Percentiles rank a stretch among this genome's conserved stretches.
These are phyloP conservation scores for Curvularia sp. DNA, from an alignment of 2,329 filamentous ascomycete species.

Conservation along the genomic window DNA sequence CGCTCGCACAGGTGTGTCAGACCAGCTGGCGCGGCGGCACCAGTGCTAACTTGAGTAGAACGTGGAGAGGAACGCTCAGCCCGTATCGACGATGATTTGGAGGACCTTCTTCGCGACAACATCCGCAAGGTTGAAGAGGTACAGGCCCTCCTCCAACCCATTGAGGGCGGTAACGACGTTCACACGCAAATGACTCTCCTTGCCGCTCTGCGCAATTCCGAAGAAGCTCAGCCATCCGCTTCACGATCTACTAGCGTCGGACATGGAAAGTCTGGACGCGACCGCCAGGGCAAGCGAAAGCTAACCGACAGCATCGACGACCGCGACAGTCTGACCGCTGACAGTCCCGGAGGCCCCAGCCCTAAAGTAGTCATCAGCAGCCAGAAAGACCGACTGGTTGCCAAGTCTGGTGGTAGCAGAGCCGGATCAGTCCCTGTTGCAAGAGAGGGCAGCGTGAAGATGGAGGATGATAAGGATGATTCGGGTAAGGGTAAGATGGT, in stretches of 20 bases:
- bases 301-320: conserved; percentile 48
- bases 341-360: conserved; percentile 47
- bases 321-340: conserved; percentile 49
- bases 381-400: conserved; percentile 47
- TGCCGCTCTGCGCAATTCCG: conserved; percentile 55
- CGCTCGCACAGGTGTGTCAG: conserved; percentile 34
- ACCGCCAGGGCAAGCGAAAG: conserved; percentile 49
- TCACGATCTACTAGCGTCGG: conserved; percentile 48
- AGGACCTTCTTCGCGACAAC: conserved; percentile 56
- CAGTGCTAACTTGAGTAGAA: conserved; percentile 30
- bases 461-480: conserved; percentile 56
- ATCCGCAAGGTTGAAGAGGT: conserved; percentile 58
- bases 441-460: conserved; percentile 59
- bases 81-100: conserved; percentile 55
- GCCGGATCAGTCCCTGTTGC: conserved; percentile 55
- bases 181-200: conserved; percentile 56
- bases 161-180: conserved; percentile 51
- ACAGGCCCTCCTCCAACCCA: conserved; percentile 52
- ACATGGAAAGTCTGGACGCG: conserved; percentile 43
- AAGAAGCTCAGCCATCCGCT: conserved; percentile 47
- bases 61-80: conserved; percentile 47
- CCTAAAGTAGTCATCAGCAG: conserved; percentile 44
- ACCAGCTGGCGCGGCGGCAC: background rate
- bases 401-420: conserved; percentile 50
- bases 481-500: conserved; percentile 55